Percentiles rank a stretch among this genome's conserved stretches.
Evolutionary conservation across 1,284 basidiomycete species (phyloP).

Genomic region (Ganoderma meredithae): DNA sequence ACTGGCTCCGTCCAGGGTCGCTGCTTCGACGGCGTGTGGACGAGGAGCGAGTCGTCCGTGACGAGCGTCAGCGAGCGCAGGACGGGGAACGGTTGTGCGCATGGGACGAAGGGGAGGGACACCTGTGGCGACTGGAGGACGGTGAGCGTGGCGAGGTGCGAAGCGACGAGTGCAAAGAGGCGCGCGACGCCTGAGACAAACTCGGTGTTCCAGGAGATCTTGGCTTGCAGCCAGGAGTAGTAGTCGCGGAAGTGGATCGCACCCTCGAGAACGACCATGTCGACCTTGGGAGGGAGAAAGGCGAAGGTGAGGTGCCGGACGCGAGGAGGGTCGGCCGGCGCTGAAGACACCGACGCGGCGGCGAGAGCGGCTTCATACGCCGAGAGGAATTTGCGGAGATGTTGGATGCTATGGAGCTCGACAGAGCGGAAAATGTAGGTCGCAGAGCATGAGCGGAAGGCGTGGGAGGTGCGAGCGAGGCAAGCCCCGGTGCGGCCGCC

Average conservation of each 20-base stretch:
- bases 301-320: constrained; percentile 24
- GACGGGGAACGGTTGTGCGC: constrained; percentile 10
- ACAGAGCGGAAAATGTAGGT: constrained; percentile 22
- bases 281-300: constrained; percentile 20
- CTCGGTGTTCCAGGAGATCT: constrained; percentile 22
- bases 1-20: constrained; percentile 13
- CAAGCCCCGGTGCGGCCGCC: constrained; percentile 17
- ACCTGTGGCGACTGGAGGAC: constrained; percentile 19
- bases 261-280: constrained; percentile 20
- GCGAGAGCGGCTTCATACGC: constrained; percentile 9
- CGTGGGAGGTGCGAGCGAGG: constrained; percentile 17
- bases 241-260: constrained; percentile 24
- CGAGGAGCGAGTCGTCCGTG: constrained; percentile 23
- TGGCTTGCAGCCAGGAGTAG: constrained; percentile 20
- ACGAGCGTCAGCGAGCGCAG: constrained; percentile 23
- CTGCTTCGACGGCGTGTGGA: not conserved
- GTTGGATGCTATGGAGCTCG: constrained; percentile 8
- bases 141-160: constrained; percentile 22
- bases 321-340: constrained; percentile 4
- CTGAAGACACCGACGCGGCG: not conserved
- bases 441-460: constrained; percentile 16
- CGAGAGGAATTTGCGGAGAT: constrained; percentile 16
- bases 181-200: not conserved
- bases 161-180: constrained; percentile 20
- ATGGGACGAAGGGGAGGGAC: constrained; percentile 20